Evolutionary conservation across 176 grass and related monocot genomes (phyloP).

Genomic region (Oryza glaberrima): DNA sequence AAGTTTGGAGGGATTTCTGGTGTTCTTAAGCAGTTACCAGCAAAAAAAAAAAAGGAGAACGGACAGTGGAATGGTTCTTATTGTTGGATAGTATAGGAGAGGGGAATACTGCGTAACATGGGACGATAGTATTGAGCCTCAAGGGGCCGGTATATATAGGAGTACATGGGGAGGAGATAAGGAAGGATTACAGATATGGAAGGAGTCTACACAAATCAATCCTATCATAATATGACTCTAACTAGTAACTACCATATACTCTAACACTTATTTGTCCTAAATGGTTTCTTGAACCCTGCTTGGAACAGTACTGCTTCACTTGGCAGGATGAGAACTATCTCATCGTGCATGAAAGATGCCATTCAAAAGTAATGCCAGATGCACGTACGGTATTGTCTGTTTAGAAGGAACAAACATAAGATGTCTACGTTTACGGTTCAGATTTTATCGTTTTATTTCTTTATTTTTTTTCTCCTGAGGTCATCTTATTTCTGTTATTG

Average conservation of each 20-base stretch:
- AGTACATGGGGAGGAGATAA: no score
- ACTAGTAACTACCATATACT: no score
- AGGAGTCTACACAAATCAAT: no score
- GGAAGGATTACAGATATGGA: no score
- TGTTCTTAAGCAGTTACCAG: not conserved
- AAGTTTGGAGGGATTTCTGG: not conserved
- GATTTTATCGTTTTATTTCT: constrained; percentile 13
- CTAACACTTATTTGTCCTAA: not conserved
- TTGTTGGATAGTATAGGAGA: no score
- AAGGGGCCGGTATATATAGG: no score
- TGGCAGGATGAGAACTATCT: not conserved
- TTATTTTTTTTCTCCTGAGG: constrained; percentile 32
- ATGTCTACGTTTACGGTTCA: not conserved
- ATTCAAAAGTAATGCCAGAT: constrained; percentile 7
- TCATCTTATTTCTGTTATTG: constrained; percentile 48
- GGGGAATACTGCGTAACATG: no score
- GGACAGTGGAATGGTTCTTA: not conserved
- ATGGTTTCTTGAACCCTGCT: constrained; percentile 12
- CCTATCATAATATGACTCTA: no score
- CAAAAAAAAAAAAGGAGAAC: not conserved
- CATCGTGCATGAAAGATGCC: not conserved
- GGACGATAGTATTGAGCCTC: no score
- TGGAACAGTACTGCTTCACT: constrained; percentile 18
- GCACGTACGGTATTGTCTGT: constrained; percentile 19
- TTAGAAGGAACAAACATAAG: constrained; percentile 8